Percentiles rank a stretch among this genome's conserved stretches.
Conservation (phyloP, 345 rosid species). For the Luvunga scandens region DNA sequence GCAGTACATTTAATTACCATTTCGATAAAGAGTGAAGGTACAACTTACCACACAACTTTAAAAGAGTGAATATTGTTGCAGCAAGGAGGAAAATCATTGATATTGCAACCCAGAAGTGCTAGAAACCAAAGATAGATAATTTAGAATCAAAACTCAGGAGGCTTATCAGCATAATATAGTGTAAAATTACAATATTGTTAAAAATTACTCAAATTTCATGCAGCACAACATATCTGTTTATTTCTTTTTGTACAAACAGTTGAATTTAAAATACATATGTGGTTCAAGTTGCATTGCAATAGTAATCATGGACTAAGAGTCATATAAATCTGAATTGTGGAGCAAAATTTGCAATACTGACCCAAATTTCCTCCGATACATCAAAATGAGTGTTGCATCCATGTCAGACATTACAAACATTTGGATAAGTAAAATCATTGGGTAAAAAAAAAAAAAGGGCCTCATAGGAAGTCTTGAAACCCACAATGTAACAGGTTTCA, state of each 20-base stretch:
- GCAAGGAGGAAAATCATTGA: conserved; percentile 92
- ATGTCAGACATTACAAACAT: not conserved
- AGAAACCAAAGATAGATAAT: conserved; percentile 30
- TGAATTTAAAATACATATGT: not conserved
- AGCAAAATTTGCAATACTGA: not conserved
- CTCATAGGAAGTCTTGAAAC: not conserved
- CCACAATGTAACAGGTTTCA: not conserved
- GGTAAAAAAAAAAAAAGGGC: too few species aligned
- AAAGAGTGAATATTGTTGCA: conserved; percentile 81
- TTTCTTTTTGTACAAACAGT: not conserved
- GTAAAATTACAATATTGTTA: not conserved
- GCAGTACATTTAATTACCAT: not conserved
- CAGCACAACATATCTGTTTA: not conserved
- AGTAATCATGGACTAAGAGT: not conserved
- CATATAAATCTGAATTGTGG: not conserved
- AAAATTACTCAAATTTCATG: not conserved
- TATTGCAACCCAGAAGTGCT: conserved; percentile 97
- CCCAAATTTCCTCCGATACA: not conserved
- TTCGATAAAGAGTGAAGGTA: not conserved
- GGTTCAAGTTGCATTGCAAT: not conserved
- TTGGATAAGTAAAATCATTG: not conserved
- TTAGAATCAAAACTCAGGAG: conserved; percentile 18
- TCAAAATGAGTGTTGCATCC: not conserved
- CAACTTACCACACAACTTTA: conserved; percentile 80
- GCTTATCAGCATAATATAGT: not conserved